Evolutionary conservation across 345 rosid species (phyloP).

Genomic region (Hibiscus mutabilis): DNA sequence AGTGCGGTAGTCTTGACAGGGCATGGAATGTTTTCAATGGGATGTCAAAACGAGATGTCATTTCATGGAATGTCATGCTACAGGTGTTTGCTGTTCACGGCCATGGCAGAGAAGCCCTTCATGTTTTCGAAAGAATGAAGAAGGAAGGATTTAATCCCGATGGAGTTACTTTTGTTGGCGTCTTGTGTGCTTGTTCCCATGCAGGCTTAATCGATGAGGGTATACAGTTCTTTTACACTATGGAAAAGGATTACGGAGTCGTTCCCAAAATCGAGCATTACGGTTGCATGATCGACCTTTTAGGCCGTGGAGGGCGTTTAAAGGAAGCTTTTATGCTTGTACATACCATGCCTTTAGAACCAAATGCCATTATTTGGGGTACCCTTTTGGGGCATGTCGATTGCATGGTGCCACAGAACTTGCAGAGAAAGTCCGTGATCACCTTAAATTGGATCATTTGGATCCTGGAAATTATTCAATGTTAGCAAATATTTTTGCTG

Average conservation of each 20-base stretch:
- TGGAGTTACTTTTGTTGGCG: slow-evolving; percentile 53
- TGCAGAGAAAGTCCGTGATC: slow-evolving; percentile 49
- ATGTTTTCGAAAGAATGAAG: slow-evolving; percentile 59
- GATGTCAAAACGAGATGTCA: slow-evolving; percentile 50
- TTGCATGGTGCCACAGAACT: slow-evolving; percentile 47
- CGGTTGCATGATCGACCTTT: slow-evolving; percentile 76
- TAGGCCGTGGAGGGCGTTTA: slow-evolving; percentile 65
- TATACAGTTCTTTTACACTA: slow-evolving; percentile 40
- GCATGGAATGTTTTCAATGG: slow-evolving; percentile 51
- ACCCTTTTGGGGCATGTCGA: slow-evolving; percentile 73
- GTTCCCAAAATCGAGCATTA: slow-evolving; percentile 76
- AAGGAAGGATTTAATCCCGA: slow-evolving; percentile 64
- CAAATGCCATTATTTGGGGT: slow-evolving; percentile 76
- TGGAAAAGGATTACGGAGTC: slow-evolving; percentile 63
- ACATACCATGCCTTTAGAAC: slow-evolving; percentile 62
- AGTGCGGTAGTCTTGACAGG: slow-evolving; percentile 57
- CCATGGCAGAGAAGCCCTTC: slow-evolving; percentile 52
- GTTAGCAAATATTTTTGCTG: slow-evolving; percentile 63
- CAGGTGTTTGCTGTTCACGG: slow-evolving; percentile 81
- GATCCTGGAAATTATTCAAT: slow-evolving; percentile 53
- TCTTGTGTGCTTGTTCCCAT: slow-evolving; percentile 82
- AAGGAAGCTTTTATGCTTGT: slow-evolving; percentile 64
- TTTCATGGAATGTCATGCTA: slow-evolving; percentile 86
- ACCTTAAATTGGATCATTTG: slow-evolving; percentile 31
- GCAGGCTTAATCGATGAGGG: slow-evolving; percentile 67